Evolutionary conservation across 1,284 basidiomycete species (phyloP), one percentile per base, ranked within the genome.

Genomic region (Xerocomus amazonicus): DNA sequence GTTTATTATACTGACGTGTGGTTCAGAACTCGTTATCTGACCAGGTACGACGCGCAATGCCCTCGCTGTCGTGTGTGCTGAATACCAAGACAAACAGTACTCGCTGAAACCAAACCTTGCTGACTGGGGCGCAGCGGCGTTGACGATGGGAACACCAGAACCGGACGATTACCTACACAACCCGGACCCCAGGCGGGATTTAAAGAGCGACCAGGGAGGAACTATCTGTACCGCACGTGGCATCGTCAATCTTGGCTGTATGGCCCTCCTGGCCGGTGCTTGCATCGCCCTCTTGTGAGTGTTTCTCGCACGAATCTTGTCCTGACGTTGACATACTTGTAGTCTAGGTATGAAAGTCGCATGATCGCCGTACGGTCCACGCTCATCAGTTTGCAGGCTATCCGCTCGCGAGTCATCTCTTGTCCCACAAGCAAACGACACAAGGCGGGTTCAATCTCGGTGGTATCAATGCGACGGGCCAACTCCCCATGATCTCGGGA

Each of bases 401-500:
- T 41, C 65, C 65, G 8, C 28, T 67, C 36, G 72, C 57, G 65
- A 76, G 56, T 65, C 74, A 62, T 52, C 65, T 56, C 64, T 67
- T 60, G 68, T 72, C 53, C 66, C 72, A 35, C 69, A 77, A 60
- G 56, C 45, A 50, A 53, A 47, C 55, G 41, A 71, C 62, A 2
- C 66, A 73, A n/a, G 73, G 72, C 0, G 75, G 68, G 1, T 77
- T 73, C 62, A 78, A 79, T 51, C 59, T 81, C 10, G 78, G 78
- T 7, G 79, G 79, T 6, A 76, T 73, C 58, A 80, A 80, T 43
- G 66, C 70, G 2, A 73, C 73, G 0, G 75, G 77, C 12, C 73
- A 92, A 73, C 73, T 91, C 19, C 80, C 88, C 16, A 69, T 68
- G 23, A 81, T 93, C 40, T 51, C 66, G 3, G 82, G 85, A 3